These are phyloP conservation scores for Leccinum sublutescens DNA, from an alignment of 768 basidiomycete species.

Conservation along the genomic window DNA sequence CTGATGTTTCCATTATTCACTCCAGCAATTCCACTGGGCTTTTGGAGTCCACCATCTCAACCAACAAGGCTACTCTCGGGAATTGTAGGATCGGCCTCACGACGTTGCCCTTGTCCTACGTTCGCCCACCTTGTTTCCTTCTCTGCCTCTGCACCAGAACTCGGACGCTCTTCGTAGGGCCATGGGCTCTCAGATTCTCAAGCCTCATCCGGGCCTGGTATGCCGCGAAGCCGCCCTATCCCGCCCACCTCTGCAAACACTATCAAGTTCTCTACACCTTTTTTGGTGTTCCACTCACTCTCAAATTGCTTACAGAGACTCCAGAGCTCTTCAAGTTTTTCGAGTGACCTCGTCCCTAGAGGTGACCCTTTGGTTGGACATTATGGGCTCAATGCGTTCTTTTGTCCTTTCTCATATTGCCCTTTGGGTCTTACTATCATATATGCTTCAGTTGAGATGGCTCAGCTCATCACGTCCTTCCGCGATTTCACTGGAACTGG, in stretches of 20 bases:
- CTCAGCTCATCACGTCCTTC: constrained; percentile 44
- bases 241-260: constrained; percentile 48
- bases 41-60: constrained; percentile 38
- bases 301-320: constrained; percentile 47
- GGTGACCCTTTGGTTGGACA: constrained; percentile 49
- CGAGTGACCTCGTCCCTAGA: constrained; percentile 29
- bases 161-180: constrained; percentile 7
- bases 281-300: constrained; percentile 40
- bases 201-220: constrained; percentile 42
- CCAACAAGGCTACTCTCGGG: constrained; percentile 35
- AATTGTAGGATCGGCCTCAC: constrained; percentile 32
- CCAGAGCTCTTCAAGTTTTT: constrained; percentile 40
- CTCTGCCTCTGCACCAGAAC: neutral
- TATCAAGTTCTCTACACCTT: constrained; percentile 30
- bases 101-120: constrained; percentile 34
- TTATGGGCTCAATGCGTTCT: constrained; percentile 48
- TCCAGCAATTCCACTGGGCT: constrained; percentile 44
- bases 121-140: constrained; percentile 11
- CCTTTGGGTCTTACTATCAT: neutral
- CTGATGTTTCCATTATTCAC: constrained; percentile 22
- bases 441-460: constrained; percentile 29
- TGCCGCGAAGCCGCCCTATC: constrained; percentile 37
- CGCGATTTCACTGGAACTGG: constrained; percentile 57
- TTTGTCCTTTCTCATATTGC: neutral
- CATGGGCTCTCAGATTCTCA: constrained; percentile 18